phyloP scores from a whole-genome alignment of 805 yeast species.

The Yarrowia yakushimensis region DNA sequence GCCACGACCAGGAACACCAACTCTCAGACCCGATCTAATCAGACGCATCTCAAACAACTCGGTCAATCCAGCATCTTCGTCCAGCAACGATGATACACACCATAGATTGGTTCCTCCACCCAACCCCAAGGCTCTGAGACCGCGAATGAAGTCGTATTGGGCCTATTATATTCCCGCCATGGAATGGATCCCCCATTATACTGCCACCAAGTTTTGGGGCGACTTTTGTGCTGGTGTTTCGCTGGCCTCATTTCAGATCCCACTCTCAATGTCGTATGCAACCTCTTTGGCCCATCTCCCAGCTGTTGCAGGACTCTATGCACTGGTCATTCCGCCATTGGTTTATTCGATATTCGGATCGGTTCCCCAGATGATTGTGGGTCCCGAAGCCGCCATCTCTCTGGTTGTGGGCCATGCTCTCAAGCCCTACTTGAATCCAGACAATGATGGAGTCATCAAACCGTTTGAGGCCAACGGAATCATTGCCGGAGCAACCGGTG shows the following conservation, averaged over 20 bases:
- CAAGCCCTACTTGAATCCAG: conserved; percentile 48
- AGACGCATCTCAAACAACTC: conserved; percentile 11
- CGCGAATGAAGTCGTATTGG: conserved; percentile 35
- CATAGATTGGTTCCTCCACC: conserved; percentile 18
- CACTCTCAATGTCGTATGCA: conserved; percentile 79
- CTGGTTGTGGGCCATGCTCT: conserved; percentile 77
- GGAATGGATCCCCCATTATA: conserved; percentile 52
- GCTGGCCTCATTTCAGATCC: conserved; percentile 86
- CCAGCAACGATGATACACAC: neutral
- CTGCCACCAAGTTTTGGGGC: conserved; percentile 42
- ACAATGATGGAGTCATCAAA: conserved; percentile 34
- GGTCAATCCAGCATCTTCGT: neutral
- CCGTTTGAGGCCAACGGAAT: conserved; percentile 60
- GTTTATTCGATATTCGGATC: conserved; percentile 75
- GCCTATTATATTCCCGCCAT: conserved; percentile 55
- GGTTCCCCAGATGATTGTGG: conserved; percentile 85
- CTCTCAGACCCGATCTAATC: conserved; percentile 5
- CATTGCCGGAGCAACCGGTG: conserved; percentile 73
- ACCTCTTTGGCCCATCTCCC: conserved; percentile 81
- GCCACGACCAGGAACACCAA: conserved; percentile 19
- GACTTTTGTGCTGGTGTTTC: conserved; percentile 85
- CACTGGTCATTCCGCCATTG: conserved; percentile 74
- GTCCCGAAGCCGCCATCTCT: conserved; percentile 88
- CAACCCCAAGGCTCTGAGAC: conserved; percentile 15
- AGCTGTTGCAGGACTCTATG: conserved; percentile 72